Evolutionary conservation across 371 early-diverging fungal species (phyloP).

Genomic region (Lichtheimia corymbifera): DNA sequence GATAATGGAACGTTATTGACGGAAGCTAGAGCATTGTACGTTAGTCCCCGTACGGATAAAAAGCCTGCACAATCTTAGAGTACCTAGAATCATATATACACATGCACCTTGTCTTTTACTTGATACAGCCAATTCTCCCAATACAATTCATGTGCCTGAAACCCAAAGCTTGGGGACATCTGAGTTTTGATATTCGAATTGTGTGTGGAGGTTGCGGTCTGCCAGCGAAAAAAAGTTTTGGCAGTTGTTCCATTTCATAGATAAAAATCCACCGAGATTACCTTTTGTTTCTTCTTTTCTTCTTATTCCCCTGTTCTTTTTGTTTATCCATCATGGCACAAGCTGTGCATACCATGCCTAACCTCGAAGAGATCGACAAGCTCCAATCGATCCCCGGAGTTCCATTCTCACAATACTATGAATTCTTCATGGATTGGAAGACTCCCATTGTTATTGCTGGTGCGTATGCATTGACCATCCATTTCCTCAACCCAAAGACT

Average conservation of each 20-base stretch:
- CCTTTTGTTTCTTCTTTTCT: slow-evolving; percentile 12
- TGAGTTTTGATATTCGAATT: slow-evolving; percentile 15
- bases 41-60: slow-evolving; percentile 53
- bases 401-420: slow-evolving; percentile 66
- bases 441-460: slow-evolving; percentile 65
- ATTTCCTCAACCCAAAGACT: slow-evolving; percentile 62
- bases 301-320: neutral
- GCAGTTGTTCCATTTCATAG: slow-evolving; percentile 2
- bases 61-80: slow-evolving; percentile 10
- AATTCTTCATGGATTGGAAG: slow-evolving; percentile 76
- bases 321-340: neutral
- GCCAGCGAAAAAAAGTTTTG: neutral
- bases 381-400: slow-evolving; percentile 48
- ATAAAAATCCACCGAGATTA: slow-evolving; percentile 16
- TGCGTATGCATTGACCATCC: slow-evolving; percentile 34
- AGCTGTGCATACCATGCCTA: neutral
- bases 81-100: neutral
- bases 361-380: slow-evolving; percentile 26
- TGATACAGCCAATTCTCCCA: neutral
- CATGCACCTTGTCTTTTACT: neutral
- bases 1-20: slow-evolving; percentile 53
- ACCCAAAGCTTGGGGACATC: slow-evolving; percentile 27
- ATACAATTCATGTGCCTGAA: slow-evolving; percentile 7
- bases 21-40: slow-evolving; percentile 68
- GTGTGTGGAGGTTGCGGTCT: neutral